A percentile compares a stretch with the other conserved stretches of the same genome.
Conservation (phyloP, 179 eudicot genomes). For the Spergularia azorica region DNA sequence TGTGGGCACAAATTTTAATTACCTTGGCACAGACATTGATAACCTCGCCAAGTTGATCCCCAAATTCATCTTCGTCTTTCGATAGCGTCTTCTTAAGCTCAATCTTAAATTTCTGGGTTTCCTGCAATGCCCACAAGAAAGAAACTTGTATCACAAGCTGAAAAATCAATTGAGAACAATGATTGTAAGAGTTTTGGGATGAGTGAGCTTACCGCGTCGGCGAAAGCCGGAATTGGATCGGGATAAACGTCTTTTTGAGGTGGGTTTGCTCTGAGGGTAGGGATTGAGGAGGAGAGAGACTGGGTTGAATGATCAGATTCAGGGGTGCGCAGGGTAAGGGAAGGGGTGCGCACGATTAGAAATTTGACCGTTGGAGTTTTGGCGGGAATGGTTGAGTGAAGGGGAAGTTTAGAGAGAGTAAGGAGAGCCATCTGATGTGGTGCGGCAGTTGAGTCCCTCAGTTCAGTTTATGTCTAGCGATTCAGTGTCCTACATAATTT, state of each 20-base stretch:
- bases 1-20: conserved; percentile 22
- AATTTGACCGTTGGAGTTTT: conserved; percentile 29
- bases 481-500: too few relatives aligned
- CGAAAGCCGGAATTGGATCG: conserved; percentile 62
- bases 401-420: conserved; percentile 8
- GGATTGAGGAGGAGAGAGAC: conserved; percentile 14
- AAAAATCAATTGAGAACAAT: conserved; percentile 40
- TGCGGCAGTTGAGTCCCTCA: too few relatives aligned
- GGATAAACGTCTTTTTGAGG: conserved; percentile 46
- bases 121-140: conserved; percentile 35
- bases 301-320: not conserved
- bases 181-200: too few relatives aligned
- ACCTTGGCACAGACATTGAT: conserved; percentile 59
- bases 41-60: conserved; percentile 43
- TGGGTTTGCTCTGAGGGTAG: conserved; percentile 28
- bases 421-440: conserved; percentile 16
- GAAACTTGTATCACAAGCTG: conserved; percentile 8
- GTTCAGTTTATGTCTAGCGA: too few relatives aligned
- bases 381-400: conserved; percentile 38
- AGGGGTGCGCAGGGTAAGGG: conserved; percentile 24
- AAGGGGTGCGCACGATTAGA: conserved; percentile 14
- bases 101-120: conserved; percentile 47
- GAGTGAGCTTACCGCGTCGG: conserved; percentile 39
- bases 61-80: conserved; percentile 39
- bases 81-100: conserved; percentile 43